Evolutionary conservation across 140 eudicot genomes (phyloP).

Genomic region (Senecio squalidus): DNA sequence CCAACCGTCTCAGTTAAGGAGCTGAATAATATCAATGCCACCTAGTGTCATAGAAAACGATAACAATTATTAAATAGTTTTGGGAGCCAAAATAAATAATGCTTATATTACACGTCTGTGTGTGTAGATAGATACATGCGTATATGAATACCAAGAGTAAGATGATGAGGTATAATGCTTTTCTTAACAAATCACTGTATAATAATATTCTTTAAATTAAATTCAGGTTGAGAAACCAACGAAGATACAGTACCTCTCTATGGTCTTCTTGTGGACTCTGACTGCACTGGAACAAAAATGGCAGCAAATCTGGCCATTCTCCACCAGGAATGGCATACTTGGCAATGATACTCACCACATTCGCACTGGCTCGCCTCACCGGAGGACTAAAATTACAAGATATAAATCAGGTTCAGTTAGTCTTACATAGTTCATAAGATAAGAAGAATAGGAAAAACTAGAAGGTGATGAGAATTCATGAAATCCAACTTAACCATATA

Average conservation of each 20-base stretch:
- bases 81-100: no score
- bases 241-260: slow-evolving; percentile 59
- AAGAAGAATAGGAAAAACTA: background rate
- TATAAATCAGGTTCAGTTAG: slow-evolving; percentile 3
- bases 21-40: slow-evolving; percentile 87
- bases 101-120: background rate
- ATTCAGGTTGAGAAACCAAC: background rate
- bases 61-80: background rate
- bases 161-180: background rate
- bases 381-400: slow-evolving; percentile 61
- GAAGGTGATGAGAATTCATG: background rate
- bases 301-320: slow-evolving; percentile 95
- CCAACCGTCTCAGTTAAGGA: slow-evolving; percentile 91
- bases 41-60: slow-evolving; percentile 44
- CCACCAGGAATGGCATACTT: slow-evolving; percentile 94
- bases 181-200: background rate
- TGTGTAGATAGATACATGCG: background rate
- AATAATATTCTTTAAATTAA: no score
- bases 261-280: slow-evolving; percentile 96
- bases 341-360: slow-evolving; percentile 89
- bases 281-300: slow-evolving; percentile 93
- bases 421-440: slow-evolving; percentile 3
- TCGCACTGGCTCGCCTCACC: slow-evolving; percentile 94
- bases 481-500: slow-evolving; percentile 1
- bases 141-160: background rate